Base-by-base conservation (phyloP, 2,329 filamentous ascomycete species). In the Scolecobasidium constrictum region DNA sequence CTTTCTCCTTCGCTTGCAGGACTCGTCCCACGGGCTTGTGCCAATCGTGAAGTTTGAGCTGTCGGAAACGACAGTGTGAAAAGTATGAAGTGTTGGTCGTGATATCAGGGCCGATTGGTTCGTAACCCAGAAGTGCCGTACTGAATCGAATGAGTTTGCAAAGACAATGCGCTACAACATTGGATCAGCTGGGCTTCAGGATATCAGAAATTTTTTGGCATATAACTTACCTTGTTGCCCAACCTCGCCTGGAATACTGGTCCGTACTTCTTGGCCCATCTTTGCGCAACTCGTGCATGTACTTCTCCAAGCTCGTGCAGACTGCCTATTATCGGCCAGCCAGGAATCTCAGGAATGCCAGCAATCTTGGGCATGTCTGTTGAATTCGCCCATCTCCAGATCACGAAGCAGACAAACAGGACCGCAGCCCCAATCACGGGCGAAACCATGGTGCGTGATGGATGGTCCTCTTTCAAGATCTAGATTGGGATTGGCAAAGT, bases 61-160 rank as follows among this genome's bases (percentile, higher is more conserved):
- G 13, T 56, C 62, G 49, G 63, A 67, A 13, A 75, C 71, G 38
- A 73, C 57, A 2, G 67, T 68, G 46, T 75, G 72, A 53, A 74
- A 74, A 1, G 84, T 90, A 59, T 90, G 83, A 38, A 87, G 75
- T 18, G 71, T 85, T 0, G 85, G 85, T 2, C 85, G 75, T 1
- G 82, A 87, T 52, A 87, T 86, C 45, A 88, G 65, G 1, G 83
- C 72, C 0, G 83, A 84, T 53, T 87, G 83, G 52, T 90, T 80
- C 7, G 77, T 82, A 57, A 87, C 82, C 79, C 83, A 88, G 17
- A 90, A 67, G 49, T 81, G 69, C 43, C 75, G 77, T 23, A 88
- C 82, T 0, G 81, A 75, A 16, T 85, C 79, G 53, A 86, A 88
- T 1, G 75, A 79, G 52, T 90, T 90, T 48, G 82, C 83, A 53